Base-by-base conservation (phyloP, 257 asterid species). In the Eustoma russellianum region DNA sequence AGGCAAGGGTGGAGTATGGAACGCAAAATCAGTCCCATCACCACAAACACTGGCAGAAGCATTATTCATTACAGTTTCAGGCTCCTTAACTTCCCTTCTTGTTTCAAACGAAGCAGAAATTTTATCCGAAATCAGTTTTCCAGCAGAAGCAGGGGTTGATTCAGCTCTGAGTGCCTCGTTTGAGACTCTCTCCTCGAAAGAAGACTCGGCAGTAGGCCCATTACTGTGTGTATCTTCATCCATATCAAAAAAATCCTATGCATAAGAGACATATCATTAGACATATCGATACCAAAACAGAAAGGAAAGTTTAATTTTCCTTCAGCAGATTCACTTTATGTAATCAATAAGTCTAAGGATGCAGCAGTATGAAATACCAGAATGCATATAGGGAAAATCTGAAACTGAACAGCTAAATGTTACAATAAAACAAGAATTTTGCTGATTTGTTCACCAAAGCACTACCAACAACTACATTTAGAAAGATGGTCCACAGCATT, bases 221-320 rank as follows among this genome's bases (percentile, higher is more conserved):
- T 79, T 70, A 50, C 73, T 46, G 43, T 62, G 68, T 15, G 41
- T 54, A 56, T 79, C 81, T 55, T 77, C 88, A 62, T 76, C 87
- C 62, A 56, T 81, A 62, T 75, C 86, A 55, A 63, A 40, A 43
- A 51, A 64, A 57, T 70, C 94, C 94, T 76, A 62, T 35, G 66
- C 47, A 70, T 58, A 17, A 30, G 12, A 55, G 44, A 14, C 17
- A 17, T 17, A 40, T 17, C 43, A 52, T 45, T 9, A 56, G 13
- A 1, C 15, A 7, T 56, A 18, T 15, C 14, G 4, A 16, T 28
- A 15, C 15, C 12, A 28, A 17, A 41, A 30, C 17, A 9, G 60
- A 12, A 18, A 6, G n/a, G 28, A 38, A n/a, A n/a, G n/a, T n/a
- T n/a, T n/a, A n/a, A 40, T 24, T 0, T 28, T 35, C 33, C 28